Evolutionary conservation across 1,284 basidiomycete species (phyloP).

Genomic region (Tranzscheliella williamsii): DNA sequence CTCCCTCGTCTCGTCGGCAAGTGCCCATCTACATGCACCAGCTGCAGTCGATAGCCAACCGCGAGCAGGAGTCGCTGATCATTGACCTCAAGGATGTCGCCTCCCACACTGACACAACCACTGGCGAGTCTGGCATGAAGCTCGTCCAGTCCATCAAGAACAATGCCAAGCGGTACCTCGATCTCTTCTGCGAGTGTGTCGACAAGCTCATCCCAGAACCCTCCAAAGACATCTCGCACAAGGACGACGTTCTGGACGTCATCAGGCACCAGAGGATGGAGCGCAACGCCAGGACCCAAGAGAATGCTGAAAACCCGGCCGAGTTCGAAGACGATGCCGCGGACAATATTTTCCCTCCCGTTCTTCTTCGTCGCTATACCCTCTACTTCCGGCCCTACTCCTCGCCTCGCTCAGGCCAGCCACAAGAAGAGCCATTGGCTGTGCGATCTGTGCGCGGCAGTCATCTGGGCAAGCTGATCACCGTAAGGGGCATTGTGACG

Average conservation of each 20-base stretch:
- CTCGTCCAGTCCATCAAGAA: constrained; percentile 66
- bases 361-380: constrained; percentile 90
- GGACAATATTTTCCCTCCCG: constrained; percentile 68
- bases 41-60: constrained; percentile 90
- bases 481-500: constrained; percentile 94
- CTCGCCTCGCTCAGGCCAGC: neutral
- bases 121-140: constrained; percentile 23
- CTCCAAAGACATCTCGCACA: constrained; percentile 74
- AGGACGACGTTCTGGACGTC: constrained; percentile 66
- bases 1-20: constrained; percentile 3
- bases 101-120: constrained; percentile 54
- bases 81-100: constrained; percentile 81
- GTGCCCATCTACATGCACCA: constrained; percentile 83
- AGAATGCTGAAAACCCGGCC: constrained; percentile 37
- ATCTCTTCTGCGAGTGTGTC: constrained; percentile 85
- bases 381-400: constrained; percentile 86
- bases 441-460: constrained; percentile 85
- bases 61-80: constrained; percentile 80
- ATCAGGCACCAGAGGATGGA: constrained; percentile 78
- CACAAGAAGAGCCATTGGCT: constrained; percentile 67
- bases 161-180: constrained; percentile 88
- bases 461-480: constrained; percentile 88
- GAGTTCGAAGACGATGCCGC: constrained; percentile 28
- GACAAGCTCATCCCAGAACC: constrained; percentile 73
- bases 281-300: constrained; percentile 76